Base-by-base conservation (phyloP, 2,329 filamentous ascomycete species). In the Pezicula rhizophila region DNA sequence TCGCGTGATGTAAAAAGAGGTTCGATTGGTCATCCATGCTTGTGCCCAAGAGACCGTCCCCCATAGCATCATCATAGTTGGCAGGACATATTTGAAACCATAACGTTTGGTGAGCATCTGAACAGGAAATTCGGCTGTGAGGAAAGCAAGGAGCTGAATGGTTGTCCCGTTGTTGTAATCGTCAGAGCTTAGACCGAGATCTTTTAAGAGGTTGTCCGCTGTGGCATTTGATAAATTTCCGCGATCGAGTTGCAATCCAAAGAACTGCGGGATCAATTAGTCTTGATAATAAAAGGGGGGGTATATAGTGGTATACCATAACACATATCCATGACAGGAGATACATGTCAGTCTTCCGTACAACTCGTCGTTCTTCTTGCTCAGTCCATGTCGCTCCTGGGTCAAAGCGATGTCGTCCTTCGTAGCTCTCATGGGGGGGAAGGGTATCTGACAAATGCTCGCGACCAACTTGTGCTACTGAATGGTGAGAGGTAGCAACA, bases 191-290 rank as follows among this genome's bases (percentile, higher is more conserved):
- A 77, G 49, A 0, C 65, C 60, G 25, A 76, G 61, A 48, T 82
- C 83, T 42, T 63, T 67, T 8, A 87, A 69, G 57, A 86, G 71
- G 56, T 80, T 78, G 59, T 85, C 82, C 2, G 78, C 79, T 26
- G 80, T 66, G 3, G 80, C 82, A 56, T 82, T 82, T 47, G 70
- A 72, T 59, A 85, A 67, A 57, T 85, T 85, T 45, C 80, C 79
- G 42, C 82, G 70, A 60, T 84, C 81, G 7, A 85, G 67, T 59
- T 85, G 79, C 4, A 85, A 68, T 0, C 78, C 78, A 49, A 84
- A 82, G 64, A 85, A 84, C 45, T 53, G 12, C 11, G 20, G n/a
- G n/a, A 14, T 41, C 20, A 2, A 33, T 35, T 34, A 47, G 72
- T 74, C 10, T 76, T 40, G 47, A 68, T 74, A 8, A 62, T 65